Evolutionary conservation across 257 asterid genomes (phyloP).

Genomic region (Anisodus acutangulus): DNA sequence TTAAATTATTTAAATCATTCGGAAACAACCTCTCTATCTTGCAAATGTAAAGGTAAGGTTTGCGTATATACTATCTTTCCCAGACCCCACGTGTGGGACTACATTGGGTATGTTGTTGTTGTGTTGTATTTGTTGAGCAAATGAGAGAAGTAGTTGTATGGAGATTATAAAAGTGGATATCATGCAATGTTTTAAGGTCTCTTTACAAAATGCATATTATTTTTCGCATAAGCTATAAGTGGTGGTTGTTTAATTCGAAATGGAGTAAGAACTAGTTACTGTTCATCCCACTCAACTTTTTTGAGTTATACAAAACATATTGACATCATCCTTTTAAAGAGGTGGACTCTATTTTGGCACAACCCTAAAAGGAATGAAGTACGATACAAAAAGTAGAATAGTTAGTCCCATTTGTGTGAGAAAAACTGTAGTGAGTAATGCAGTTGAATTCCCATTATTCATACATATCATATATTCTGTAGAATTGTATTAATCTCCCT

Average conservation of each 20-base stretch:
- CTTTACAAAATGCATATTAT: background rate
- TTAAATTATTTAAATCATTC: background rate
- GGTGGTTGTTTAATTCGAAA: background rate
- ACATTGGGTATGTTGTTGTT: too few relatives aligned
- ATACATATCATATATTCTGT: constrained; percentile 3
- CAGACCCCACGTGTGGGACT: too few relatives aligned
- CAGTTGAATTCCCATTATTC: constrained; percentile 11
- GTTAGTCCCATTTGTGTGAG: background rate
- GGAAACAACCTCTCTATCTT: too few relatives aligned
- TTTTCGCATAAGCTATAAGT: background rate
- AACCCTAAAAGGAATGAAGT: background rate
- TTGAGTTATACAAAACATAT: background rate
- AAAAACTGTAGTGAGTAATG: background rate
- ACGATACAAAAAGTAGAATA: background rate
- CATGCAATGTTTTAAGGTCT: background rate
- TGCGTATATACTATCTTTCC: too few relatives aligned
- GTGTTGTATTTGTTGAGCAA: background rate
- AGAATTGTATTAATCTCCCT: too few relatives aligned
- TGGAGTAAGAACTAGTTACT: background rate
- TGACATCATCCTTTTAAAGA: background rate
- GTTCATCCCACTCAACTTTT: background rate
- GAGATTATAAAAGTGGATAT: background rate
- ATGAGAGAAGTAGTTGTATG: background rate
- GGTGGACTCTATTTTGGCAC: background rate
- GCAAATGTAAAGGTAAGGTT: too few relatives aligned